Evolutionary conservation across 2,329 filamentous ascomycete species (phyloP).

Genomic region (Cladophialophora yegresii): DNA sequence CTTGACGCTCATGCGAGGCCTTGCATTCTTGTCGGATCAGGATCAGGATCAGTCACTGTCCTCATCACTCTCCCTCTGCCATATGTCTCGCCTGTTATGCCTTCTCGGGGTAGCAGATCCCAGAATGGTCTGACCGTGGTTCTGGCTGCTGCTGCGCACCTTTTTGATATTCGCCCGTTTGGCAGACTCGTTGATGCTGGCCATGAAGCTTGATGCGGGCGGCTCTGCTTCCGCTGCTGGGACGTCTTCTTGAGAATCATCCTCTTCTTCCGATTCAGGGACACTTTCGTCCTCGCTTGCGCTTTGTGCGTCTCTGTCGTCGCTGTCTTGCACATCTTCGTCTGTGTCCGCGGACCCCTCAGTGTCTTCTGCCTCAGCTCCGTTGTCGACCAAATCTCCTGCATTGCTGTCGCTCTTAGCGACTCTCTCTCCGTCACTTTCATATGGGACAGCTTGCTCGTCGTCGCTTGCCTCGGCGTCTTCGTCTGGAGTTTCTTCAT

Average conservation of each 20-base stretch:
- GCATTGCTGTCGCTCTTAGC: neutral
- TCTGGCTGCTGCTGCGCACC: conserved; percentile 7
- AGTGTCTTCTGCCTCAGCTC: neutral
- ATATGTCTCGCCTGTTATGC: neutral
- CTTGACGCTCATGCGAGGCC: neutral
- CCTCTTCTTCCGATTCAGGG: neutral
- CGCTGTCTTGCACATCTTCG: neutral
- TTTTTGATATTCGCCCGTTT: conserved; percentile 13
- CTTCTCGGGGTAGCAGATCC: neutral
- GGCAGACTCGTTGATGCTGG: conserved; percentile 27
- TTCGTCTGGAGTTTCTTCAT: conserved; percentile 8
- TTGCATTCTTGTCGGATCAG: neutral
- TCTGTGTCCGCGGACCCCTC: neutral
- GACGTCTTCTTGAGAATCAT: neutral
- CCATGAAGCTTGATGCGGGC: conserved; percentile 18
- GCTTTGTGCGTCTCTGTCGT: neutral
- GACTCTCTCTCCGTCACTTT: conserved; percentile 3
- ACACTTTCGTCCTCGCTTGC: neutral
- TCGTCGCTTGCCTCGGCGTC: conserved; percentile 6
- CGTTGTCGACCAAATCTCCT: neutral
- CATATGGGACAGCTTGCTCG: neutral
- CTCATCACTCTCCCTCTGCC: neutral
- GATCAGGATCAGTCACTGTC: neutral
- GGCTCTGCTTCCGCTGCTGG: neutral
- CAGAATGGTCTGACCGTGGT: neutral